Conservation (phyloP, 306 rosid genomes). For the Begonia loranthoides region DNA sequence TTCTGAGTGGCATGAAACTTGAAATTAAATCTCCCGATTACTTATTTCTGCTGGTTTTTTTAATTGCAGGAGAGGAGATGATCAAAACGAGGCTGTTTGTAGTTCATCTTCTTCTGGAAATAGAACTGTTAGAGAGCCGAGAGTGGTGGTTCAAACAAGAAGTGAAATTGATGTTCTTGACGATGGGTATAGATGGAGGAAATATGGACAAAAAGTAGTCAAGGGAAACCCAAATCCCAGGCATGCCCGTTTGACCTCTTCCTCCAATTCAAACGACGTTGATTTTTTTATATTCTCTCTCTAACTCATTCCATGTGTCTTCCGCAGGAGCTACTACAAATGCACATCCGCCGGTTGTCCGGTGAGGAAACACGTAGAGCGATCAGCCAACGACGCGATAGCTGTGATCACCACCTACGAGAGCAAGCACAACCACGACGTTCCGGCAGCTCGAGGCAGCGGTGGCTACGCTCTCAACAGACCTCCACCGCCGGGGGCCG, state of each 20-base stretch:
- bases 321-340: constrained; percentile 86
- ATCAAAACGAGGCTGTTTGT: constrained; percentile 37
- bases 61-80: constrained; percentile 65
- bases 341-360: constrained; percentile 74
- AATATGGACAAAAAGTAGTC: constrained; percentile 96
- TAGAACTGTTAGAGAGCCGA: constrained; percentile 81
- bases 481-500: constrained; percentile 22
- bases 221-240: constrained; percentile 98
- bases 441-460: constrained; percentile 81
- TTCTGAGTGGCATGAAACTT: too few species aligned
- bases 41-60: neutral
- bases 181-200: constrained; percentile 96
- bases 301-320: constrained; percentile 1
- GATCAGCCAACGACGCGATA: constrained; percentile 66
- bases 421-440: constrained; percentile 91
- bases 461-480: neutral
- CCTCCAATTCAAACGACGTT: neutral
- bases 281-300: neutral
- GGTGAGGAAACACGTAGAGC: constrained; percentile 86
- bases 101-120: constrained; percentile 21
- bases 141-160: constrained; percentile 94
- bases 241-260: constrained; percentile 17
- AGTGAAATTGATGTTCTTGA: constrained; percentile 92
- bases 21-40: too few species aligned
- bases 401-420: constrained; percentile 95